These are phyloP conservation scores for Oenanthe javanica DNA, from an alignment of 140 eudicot genomes.

Conservation along the genomic window DNA sequence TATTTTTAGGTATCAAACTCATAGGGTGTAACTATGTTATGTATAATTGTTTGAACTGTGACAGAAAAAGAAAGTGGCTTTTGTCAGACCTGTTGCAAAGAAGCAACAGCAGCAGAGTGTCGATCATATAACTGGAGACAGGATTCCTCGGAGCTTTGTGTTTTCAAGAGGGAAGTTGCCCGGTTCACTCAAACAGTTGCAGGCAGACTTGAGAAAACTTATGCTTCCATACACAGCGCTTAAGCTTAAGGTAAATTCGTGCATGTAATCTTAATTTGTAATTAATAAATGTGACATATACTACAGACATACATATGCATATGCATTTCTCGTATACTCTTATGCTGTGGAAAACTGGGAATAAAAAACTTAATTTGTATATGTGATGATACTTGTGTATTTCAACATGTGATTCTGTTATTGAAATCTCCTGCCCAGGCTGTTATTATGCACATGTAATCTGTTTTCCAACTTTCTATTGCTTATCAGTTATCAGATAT, in stretches of 20 bases:
- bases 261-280: neutral
- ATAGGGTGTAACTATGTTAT: neutral
- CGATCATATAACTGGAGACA: constrained; percentile 81
- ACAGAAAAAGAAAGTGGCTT: constrained; percentile 62
- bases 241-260: constrained; percentile 59
- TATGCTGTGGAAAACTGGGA: neutral
- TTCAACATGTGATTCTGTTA: neutral
- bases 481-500: no score
- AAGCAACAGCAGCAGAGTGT: constrained; percentile 65
- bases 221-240: constrained; percentile 94
- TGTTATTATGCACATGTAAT: neutral
- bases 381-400: neutral
- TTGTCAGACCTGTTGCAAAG: constrained; percentile 49
- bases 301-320: neutral
- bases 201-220: constrained; percentile 70
- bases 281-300: neutral
- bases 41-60: constrained; percentile 4
- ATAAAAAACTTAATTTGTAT: neutral
- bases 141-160: constrained; percentile 82
- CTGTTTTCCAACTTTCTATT: no score
- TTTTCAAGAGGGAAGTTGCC: constrained; percentile 77
- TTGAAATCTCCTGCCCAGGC: neutral
- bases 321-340: neutral
- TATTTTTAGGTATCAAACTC: neutral
- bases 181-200: constrained; percentile 61